Evolutionary conservation across 2,329 filamentous ascomycete genomes (phyloP).

Genomic region (Xylaria multiplex): DNA sequence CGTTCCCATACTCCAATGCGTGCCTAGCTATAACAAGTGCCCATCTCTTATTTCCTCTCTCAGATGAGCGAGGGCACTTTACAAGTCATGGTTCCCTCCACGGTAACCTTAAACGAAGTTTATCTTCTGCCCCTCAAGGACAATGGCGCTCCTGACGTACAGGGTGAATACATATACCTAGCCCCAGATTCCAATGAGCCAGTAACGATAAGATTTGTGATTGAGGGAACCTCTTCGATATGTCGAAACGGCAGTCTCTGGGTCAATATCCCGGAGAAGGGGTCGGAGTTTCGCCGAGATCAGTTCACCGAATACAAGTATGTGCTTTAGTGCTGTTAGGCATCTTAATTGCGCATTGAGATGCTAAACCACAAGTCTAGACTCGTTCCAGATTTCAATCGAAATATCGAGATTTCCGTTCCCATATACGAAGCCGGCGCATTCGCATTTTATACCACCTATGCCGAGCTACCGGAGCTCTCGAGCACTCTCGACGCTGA

Average conservation of each 20-base stretch:
- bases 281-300: slow-evolving; percentile 78
- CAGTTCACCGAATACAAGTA: slow-evolving; percentile 91
- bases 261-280: slow-evolving; percentile 90
- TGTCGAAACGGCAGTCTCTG: slow-evolving; percentile 93
- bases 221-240: slow-evolving; percentile 95
- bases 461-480: slow-evolving; percentile 84
- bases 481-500: slow-evolving; percentile 63
- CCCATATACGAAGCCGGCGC: slow-evolving; percentile 85
- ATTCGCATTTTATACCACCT: slow-evolving; percentile 94
- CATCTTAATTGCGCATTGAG: background rate
- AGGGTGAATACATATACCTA: slow-evolving; percentile 91
- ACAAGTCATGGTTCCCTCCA: slow-evolving; percentile 64
- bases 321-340: slow-evolving; percentile 46
- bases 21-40: slow-evolving; percentile 11
- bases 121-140: slow-evolving; percentile 93
- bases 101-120: slow-evolving; percentile 75
- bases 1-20: slow-evolving; percentile 12
- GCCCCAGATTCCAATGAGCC: slow-evolving; percentile 78
- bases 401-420: slow-evolving; percentile 88
- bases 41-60: slow-evolving; percentile 3
- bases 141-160: slow-evolving; percentile 88
- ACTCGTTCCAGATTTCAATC: slow-evolving; percentile 91
- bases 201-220: slow-evolving; percentile 85
- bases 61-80: slow-evolving; percentile 3
- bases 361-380: slow-evolving; percentile 57